Evolutionary conservation across 2,329 filamentous ascomycete genomes (phyloP), one percentile per base, ranked within the genome.

Genomic region (Pleurostoma richardsiae): DNA sequence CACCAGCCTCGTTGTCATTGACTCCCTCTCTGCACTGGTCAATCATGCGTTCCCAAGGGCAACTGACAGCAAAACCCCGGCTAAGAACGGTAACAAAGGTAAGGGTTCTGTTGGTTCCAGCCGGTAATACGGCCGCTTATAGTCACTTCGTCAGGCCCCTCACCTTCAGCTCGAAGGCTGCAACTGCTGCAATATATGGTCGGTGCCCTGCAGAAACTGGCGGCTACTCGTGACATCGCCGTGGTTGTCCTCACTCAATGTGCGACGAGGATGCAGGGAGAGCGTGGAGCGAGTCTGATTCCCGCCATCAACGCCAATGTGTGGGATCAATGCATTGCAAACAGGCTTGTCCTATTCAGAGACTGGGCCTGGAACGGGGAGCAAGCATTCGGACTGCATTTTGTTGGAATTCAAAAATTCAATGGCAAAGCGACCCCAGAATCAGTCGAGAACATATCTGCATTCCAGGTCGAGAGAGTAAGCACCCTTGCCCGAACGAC

Each of bases 321-420:
- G 39, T 96, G 91, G 91, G 90, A 96, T 50, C 82, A 81, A 52
- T 85, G 83, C 30, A 72, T 96, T 36, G 80, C 82, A 51, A 87
- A 82, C 39, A 77, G 90, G 45, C 64, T 96, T 50, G 85, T 86
- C 28, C 65, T 96, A 31, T 95, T 94, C 64, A 79, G 86, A 57
- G 89, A 96, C 67, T 91, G 81, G 79, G 77, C 72, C 51, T 79
- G 74, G 67, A 65, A 68, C 44, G 66, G 67, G 40, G 66, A 67
- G 40, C 65, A 64, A 19, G 67, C 71, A 28, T 70, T 72, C 49
- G 73, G 75, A 54, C 65, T 79, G 40, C 75, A 80, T 48, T 73
- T 87, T 54, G 80, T 76, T 8, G 83, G 82, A 43, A 67, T 89
- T 8, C 77, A 86, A 58, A 89, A 87, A 63, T 64, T 79, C 36